These are phyloP conservation scores for Coemansia sp. DNA, from an alignment of 192 early-diverging fungal species.

Conservation along the genomic window DNA sequence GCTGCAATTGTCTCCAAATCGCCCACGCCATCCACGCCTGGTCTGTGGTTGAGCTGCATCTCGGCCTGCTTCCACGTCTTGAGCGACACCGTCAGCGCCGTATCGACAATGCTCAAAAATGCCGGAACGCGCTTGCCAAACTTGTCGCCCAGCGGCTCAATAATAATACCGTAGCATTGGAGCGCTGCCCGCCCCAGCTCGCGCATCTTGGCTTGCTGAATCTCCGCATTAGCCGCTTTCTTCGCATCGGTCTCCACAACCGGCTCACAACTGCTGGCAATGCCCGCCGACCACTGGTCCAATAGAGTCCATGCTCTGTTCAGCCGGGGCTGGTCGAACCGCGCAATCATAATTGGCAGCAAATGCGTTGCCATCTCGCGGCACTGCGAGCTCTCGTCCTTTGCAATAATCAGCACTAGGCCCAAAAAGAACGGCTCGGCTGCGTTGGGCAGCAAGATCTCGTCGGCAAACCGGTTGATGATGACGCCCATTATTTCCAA, in stretches of 20 bases:
- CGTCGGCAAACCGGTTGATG: constrained; percentile 75
- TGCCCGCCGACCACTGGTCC: constrained; percentile 71
- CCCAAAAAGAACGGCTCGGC: constrained; percentile 82
- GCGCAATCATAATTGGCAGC: constrained; percentile 63
- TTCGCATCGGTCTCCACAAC: neutral
- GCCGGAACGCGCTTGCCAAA: constrained; percentile 55
- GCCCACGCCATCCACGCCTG: constrained; percentile 1
- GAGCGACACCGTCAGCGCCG: constrained; percentile 52
- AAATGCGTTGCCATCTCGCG: constrained; percentile 80
- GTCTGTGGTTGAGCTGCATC: constrained; percentile 28
- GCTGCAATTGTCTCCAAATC: constrained; percentile 56
- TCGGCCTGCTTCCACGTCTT: constrained; percentile 51
- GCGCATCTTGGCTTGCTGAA: constrained; percentile 36
- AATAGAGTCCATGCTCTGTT: constrained; percentile 66
- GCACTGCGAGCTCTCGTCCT: constrained; percentile 92
- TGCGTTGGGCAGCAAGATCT: constrained; percentile 67
- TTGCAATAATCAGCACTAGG: constrained; percentile 78
- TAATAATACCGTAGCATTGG: constrained; percentile 80
- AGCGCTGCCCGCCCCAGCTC: constrained; percentile 74
- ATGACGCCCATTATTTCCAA: constrained; percentile 83
- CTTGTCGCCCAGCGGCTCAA: constrained; percentile 71
- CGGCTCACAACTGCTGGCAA: constrained; percentile 5
- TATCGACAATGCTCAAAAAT: constrained; percentile 54
- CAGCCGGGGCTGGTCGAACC: constrained; percentile 60
- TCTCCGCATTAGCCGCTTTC: constrained; percentile 4